Base-by-base conservation (phyloP, 2,329 filamentous ascomycete species). In the Neophaeococcomyces mojaviensis region DNA sequence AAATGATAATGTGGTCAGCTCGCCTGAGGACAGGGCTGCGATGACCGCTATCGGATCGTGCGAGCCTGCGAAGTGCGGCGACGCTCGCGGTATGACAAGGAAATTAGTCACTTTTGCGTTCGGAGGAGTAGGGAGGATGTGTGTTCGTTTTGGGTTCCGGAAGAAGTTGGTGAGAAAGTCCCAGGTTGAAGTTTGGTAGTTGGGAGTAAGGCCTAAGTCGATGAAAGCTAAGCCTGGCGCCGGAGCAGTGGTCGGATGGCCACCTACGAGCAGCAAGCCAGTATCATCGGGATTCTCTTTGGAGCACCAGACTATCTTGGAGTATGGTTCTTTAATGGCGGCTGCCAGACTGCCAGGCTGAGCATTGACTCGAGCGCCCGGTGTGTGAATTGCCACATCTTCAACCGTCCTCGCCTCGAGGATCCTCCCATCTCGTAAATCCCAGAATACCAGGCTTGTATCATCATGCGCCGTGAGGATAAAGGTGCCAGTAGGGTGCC, bases 401-500 rank as follows among this genome's bases (percentile, higher is more conserved):
- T 82, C 78, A 26, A 96, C 65, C 0, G 86, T 95, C 56, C 92
- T 76, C 3, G 90, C 89, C 72, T 88, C 81, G 5, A 98, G 69
- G 31, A 94, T 70, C 47, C 86, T 81, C 6, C 87, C 88, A 60
- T 97, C 90, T 58, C 88, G 94, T 1, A 84, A 72, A 63, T 98
- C 92, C 89, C 90, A 98, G 55, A 97, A 84, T 0, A 94, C 90
- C 38, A 98, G 70, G 56, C 87, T 95, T 28, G 85, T 84, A 61
- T 98, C 92, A 46, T 95, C 88, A 60, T 96, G 86, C 1, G 82
- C 86, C 0, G 88, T 94, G 54, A 92, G 62, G 31, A 96, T 69
- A 58, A 95, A 95, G 0, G 87, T 94, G 0, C 89, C 92, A 1
- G 87, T 94, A 0, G 92, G 92, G 67, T 98, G 92, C 89, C 90